Base-by-base conservation (phyloP, 371 early-diverging fungal genomes). In the Haplosporangium sp. region DNA sequence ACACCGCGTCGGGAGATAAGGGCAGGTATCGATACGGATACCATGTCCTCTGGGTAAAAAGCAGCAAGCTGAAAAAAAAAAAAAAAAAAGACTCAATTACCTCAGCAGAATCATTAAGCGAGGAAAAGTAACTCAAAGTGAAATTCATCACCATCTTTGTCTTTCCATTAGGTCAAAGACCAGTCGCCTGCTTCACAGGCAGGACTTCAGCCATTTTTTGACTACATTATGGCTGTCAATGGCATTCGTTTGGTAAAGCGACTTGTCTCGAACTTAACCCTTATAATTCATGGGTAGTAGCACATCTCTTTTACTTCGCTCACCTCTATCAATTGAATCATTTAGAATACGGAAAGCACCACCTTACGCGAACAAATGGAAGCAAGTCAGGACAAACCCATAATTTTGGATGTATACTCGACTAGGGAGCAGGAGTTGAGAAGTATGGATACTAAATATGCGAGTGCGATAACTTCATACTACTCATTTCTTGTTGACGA, bases 141-240 rank as follows among this genome's bases (percentile, higher is more conserved):
- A 35, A 8, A 42, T 19, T 11, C 35, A 19, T 50, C 40, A 27
- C 13, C 15, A 27, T 34, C 35, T 47, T 37, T 13, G 6, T n/a
- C 39, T 11, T 57, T 15, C 6, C 37, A 50, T 20, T 57, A 92
- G 91, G 89, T 92, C 63, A 88, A 89, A 58, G 87, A 87, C 57
- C 85, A 88, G 77, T 91, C 92, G 10, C 94, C 94, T 34, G 92
- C 93, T 2, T 84, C 86, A 53, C 82, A 78, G 17, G 91, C 91
- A 65, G 94, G 94, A 52, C 89, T 94, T 50, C 87, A 91, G 34
- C 91, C 92, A 5, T 94, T 90, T 81, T 94, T 94, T 81, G 94
- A 93, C 77, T 94, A 92, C 70, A 91, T 94, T 68, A 85, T 92
- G 40, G 85, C 86, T 38, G 87, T 92, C 71, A 90, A 94, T 58